These are phyloP conservation scores for Gossypium aridum DNA, from an alignment of 441 rosid species.

Conservation along the genomic window DNA sequence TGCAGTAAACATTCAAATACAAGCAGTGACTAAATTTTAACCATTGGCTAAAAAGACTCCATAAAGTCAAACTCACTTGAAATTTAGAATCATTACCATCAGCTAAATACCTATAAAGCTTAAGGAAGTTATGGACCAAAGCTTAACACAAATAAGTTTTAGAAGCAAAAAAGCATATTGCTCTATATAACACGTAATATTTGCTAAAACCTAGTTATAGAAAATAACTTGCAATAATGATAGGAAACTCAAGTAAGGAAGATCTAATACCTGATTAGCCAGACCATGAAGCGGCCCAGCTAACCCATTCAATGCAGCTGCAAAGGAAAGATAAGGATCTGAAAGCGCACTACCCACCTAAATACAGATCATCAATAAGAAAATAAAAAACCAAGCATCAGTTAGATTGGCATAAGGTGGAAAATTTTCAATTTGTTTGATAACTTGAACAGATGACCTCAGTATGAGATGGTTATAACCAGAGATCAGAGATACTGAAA, in stretches of 20 bases:
- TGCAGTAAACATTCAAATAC: neutral
- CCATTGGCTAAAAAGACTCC: neutral
- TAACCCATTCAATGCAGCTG: conserved; percentile 94
- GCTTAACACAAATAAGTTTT: neutral
- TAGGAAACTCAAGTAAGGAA: neutral
- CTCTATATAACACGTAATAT: neutral
- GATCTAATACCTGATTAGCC: conserved; percentile 80
- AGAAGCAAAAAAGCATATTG: conserved; percentile 10
- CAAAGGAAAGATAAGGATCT: conserved; percentile 95
- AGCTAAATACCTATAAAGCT: neutral
- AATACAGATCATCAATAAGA: conserved; percentile 8
- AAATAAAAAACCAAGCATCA: neutral
- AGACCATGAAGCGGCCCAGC: conserved; percentile 99
- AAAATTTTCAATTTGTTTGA: neutral
- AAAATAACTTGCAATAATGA: neutral
- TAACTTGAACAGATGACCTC: neutral
- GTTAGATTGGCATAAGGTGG: conserved; percentile 5
- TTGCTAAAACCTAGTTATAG: neutral
- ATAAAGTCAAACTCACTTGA: neutral
- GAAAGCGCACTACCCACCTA: conserved; percentile 98
- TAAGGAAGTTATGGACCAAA: neutral
- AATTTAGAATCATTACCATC: neutral
- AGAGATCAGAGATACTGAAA: neutral
- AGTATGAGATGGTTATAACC: neutral
- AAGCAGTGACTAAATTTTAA: neutral